phyloP scores from a whole-genome alignment of 495 filamentous ascomycete species.

The Darksidea phi region DNA sequence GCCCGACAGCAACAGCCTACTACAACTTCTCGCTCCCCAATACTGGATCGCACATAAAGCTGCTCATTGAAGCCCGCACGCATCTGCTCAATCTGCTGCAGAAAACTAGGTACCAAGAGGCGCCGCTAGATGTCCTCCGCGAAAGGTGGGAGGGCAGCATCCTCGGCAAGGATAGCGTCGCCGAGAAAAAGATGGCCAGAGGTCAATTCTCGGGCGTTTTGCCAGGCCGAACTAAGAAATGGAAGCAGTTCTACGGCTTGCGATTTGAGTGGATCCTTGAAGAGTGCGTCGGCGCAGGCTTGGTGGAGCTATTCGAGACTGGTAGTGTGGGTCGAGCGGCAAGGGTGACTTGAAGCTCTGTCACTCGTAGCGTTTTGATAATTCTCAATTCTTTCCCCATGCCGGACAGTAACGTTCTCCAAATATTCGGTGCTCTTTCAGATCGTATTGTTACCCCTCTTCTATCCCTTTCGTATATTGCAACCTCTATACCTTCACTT shows the following conservation, averaged over 20 bases:
- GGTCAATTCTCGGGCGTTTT: slow-evolving; percentile 70
- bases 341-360: slow-evolving; percentile 42
- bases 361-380: too few relatives aligned
- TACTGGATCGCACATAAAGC: slow-evolving; percentile 69
- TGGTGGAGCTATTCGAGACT: slow-evolving; percentile 85
- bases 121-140: slow-evolving; percentile 62
- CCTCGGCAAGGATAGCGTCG: slow-evolving; percentile 55
- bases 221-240: slow-evolving; percentile 75
- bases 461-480: too few relatives aligned
- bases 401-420: too few relatives aligned
- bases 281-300: slow-evolving; percentile 73
- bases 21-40: slow-evolving; percentile 71
- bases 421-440: too few relatives aligned
- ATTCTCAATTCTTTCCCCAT: too few relatives aligned
- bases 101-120: slow-evolving; percentile 63
- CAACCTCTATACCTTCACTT: too few relatives aligned
- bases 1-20: background rate
- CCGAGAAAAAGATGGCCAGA: slow-evolving; percentile 60
- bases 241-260: slow-evolving; percentile 76
- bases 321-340: slow-evolving; percentile 75
- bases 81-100: slow-evolving; percentile 65
- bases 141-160: slow-evolving; percentile 83
- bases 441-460: too few relatives aligned
- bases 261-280: slow-evolving; percentile 75
- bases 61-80: slow-evolving; percentile 63